A percentile compares a stretch with the other conserved stretches of the same genome.
These are phyloP conservation scores for Sporothrix brunneoviolacea DNA, from an alignment of 2,329 filamentous ascomycete genomes.

Conservation along the genomic window DNA sequence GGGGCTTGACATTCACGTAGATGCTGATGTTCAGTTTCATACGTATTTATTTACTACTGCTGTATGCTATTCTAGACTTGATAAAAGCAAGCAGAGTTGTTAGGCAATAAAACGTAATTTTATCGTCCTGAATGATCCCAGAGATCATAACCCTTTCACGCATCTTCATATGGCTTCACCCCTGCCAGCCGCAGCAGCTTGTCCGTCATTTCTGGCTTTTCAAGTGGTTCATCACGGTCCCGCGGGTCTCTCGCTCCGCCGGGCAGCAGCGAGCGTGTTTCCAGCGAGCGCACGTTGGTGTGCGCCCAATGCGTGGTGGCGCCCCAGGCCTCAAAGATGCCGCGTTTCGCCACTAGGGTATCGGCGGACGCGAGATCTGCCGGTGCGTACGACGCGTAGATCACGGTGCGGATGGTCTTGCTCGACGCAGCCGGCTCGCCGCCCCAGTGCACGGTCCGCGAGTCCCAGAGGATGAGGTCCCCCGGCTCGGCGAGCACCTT, in stretches of 20 bases:
- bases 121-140: too few relatives aligned
- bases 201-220: slow-evolving; percentile 30
- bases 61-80: too few relatives aligned
- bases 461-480: slow-evolving; percentile 31
- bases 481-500: slow-evolving; percentile 29
- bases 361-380: slow-evolving; percentile 26
- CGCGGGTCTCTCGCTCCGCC: slow-evolving; percentile 10
- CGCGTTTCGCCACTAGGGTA: slow-evolving; percentile 24
- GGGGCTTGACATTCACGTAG: too few relatives aligned
- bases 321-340: slow-evolving; percentile 23
- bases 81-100: too few relatives aligned
- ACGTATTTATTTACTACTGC: too few relatives aligned
- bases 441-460: slow-evolving; percentile 30
- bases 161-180: slow-evolving; percentile 24
- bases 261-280: neutral
- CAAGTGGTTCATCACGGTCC: slow-evolving; percentile 25
- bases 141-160: too few relatives aligned
- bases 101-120: too few relatives aligned
- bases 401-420: slow-evolving; percentile 25
- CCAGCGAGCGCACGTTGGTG: slow-evolving; percentile 8
- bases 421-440: slow-evolving; percentile 24
- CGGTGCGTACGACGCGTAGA: slow-evolving; percentile 31
- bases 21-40: too few relatives aligned
- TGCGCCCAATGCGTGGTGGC: slow-evolving; percentile 26
- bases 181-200: slow-evolving; percentile 29